Conservation (phyloP, 306 rosid species). For the Fragaria iinumae region DNA sequence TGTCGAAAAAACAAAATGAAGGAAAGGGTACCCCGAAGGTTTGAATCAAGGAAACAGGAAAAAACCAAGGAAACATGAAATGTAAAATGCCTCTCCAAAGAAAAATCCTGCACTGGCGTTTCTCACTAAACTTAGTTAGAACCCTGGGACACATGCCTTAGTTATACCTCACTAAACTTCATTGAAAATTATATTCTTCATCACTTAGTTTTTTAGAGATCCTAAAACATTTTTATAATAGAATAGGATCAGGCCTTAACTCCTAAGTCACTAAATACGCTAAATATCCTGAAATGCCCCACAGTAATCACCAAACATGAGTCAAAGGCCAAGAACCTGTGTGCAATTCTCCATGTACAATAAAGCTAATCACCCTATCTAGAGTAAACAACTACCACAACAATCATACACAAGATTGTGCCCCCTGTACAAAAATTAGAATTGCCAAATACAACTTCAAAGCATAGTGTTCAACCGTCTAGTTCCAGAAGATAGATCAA, state of each 20-base stretch:
- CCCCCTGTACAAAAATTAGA: background rate
- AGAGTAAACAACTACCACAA: background rate
- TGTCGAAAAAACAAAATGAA: too few relatives aligned
- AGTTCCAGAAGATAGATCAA: too few relatives aligned
- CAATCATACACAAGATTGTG: background rate
- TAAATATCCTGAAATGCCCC: background rate
- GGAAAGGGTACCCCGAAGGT: too few relatives aligned
- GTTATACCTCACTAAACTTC: too few relatives aligned
- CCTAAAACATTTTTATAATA: background rate
- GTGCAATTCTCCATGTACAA: background rate
- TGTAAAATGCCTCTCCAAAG: too few relatives aligned
- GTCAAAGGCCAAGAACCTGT: background rate
- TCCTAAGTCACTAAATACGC: background rate
- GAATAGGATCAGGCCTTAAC: background rate
- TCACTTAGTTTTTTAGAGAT: too few relatives aligned
- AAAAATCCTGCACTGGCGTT: too few relatives aligned
- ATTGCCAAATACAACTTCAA: background rate
- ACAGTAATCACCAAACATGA: background rate
- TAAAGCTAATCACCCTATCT: background rate
- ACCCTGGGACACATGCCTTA: too few relatives aligned
- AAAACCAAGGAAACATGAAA: too few relatives aligned
- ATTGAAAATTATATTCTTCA: background rate
- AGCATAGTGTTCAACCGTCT: too few relatives aligned
- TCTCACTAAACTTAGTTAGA: too few relatives aligned
- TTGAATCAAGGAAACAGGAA: too few relatives aligned